Base-by-base conservation (phyloP, 257 asterid species). In the Solanum boliviense region DNA sequence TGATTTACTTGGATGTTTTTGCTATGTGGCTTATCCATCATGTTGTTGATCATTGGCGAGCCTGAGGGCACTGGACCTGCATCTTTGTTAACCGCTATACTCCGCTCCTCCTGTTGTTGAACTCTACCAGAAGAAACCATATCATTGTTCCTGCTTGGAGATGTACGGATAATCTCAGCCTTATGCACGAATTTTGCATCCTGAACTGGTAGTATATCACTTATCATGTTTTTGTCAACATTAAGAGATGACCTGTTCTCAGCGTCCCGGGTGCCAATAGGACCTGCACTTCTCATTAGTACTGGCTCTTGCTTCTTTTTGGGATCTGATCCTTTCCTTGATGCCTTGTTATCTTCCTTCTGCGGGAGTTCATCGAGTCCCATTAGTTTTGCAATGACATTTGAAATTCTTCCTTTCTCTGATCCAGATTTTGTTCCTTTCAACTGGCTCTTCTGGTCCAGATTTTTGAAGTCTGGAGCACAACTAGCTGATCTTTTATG, bases 361-460 rank as follows among this genome's bases (percentile, higher is more conserved):
- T n/a, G 88, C 0, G 95, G 93, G 87, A 90, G 74, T 85, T 94
- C 98, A n/a, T 96, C 98, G 36, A 96, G 98, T 87, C 99, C 99
- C 99, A 96, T 95, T 67, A 96, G 96, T 90, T 96, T 94, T 21
- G 99, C 99, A 82, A 96, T 90, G 81, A 96, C 98, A 86, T 96
- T 96, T 3, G 99, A 93, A 85, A 94, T 92, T 87, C 97, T 92
- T 72, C 91, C 95, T 89, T 95, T 96, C 86, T 92, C 94, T 48
- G 89, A 91, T 58, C 89, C 73, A 62, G 91, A 27, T 35, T 76
- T 88, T 74, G 92, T 87, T 79, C 94, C 88, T 84, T 81, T 87
- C 5, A 92, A 70, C 58, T 87, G 87, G 78, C 16, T 89, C 86
- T 82, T 89, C 39, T 90, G 91, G 20, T 90, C 91, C 81, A 44